A percentile compares a stretch with the other conserved stretches of the same genome.
Evolutionary conservation across 2,329 filamentous ascomycete species (phyloP).

Genomic region (Sclerotinia glacialis): DNA sequence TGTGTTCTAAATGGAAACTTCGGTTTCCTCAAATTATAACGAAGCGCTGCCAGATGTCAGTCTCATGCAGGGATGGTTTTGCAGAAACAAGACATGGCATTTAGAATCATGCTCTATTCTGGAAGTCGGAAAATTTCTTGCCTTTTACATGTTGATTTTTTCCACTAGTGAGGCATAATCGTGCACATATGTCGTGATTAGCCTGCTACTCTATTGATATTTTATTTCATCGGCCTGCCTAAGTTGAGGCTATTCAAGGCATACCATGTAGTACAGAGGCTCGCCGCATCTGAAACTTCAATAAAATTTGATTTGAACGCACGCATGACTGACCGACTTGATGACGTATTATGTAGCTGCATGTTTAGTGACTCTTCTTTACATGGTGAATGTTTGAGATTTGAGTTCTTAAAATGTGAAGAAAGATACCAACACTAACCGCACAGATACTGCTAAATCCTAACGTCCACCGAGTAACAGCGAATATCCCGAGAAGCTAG

Average conservation of each 20-base stretch:
- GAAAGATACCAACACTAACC: neutral
- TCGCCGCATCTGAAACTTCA: neutral
- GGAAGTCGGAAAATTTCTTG: neutral
- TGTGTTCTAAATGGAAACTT: neutral
- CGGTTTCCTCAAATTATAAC: neutral
- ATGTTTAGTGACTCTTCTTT: too few species aligned
- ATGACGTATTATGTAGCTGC: too few species aligned
- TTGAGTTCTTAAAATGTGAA: neutral
- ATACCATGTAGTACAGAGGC: neutral
- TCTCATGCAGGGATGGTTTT: neutral
- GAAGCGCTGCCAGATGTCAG: neutral
- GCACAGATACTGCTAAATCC: neutral
- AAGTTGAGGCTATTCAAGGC: neutral
- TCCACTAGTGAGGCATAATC: neutral
- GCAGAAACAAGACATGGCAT: neutral
- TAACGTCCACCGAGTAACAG: neutral
- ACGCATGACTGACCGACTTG: too few species aligned
- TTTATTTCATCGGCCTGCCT: neutral
- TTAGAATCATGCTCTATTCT: neutral
- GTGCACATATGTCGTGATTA: neutral
- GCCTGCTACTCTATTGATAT: neutral
- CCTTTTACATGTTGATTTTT: neutral
- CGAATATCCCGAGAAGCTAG: neutral
- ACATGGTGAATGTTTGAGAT: neutral
- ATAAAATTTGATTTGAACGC: neutral